A percentile compares a stretch with the other conserved stretches of the same genome.
phyloP scores from a whole-genome alignment of 2,329 filamentous ascomycete genomes.

The Diplocarpon rosae region DNA sequence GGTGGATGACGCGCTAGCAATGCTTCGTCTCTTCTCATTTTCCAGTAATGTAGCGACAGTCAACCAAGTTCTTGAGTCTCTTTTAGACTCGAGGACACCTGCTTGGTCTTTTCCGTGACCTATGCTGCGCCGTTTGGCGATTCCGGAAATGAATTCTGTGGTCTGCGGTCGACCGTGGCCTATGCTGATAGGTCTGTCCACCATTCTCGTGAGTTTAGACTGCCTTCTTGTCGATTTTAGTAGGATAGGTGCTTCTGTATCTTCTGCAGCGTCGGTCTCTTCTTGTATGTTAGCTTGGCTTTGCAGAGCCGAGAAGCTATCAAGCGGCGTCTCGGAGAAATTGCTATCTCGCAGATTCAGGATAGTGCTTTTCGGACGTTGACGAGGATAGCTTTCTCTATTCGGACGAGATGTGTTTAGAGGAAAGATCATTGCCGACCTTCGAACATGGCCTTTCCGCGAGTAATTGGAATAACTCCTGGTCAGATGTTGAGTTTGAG shows the following conservation, averaged over 20 bases:
- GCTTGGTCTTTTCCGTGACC: conserved; percentile 21
- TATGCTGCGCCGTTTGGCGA: conserved; percentile 15
- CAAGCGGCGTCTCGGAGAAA: conserved; percentile 18
- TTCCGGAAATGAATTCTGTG: conserved; percentile 10
- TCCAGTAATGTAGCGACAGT: conserved; percentile 10
- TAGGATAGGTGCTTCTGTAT: neutral
- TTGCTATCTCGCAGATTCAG: conserved; percentile 19
- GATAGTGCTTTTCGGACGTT: conserved; percentile 4
- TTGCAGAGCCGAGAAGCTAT: conserved; percentile 15
- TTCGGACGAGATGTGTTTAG: conserved; percentile 5
- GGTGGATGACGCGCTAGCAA: conserved; percentile 12
- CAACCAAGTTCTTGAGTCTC: conserved; percentile 21
- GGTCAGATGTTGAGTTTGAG: conserved; percentile 8
- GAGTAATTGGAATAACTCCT: conserved; percentile 25
- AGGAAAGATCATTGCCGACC: conserved; percentile 12
- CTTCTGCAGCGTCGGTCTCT: neutral
- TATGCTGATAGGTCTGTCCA: conserved; percentile 15
- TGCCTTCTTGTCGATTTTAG: conserved; percentile 12
- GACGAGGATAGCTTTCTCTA: conserved; percentile 9
- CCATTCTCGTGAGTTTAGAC: conserved; percentile 10
- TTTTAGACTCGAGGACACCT: conserved; percentile 3
- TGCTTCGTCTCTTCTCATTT: conserved; percentile 12
- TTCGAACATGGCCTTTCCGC: conserved; percentile 19
- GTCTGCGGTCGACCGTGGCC: conserved; percentile 18
- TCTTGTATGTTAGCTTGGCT: neutral